A percentile compares a stretch with the other conserved stretches of the same genome.
Conservation (phyloP, 371 early-diverging fungal species). For the Batkoa obscura region DNA sequence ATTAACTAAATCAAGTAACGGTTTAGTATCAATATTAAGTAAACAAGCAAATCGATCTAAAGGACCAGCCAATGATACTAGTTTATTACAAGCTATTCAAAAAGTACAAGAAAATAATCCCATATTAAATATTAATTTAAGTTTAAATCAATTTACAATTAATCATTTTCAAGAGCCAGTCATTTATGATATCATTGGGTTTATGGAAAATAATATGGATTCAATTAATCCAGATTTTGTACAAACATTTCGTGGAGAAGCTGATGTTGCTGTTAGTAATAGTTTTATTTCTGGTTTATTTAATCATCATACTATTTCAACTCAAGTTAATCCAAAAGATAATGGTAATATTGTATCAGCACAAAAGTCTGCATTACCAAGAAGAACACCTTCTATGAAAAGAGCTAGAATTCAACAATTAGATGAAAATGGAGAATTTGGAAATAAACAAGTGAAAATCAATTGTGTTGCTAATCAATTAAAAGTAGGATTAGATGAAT, state of each 20-base stretch:
- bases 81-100: conserved; percentile 19
- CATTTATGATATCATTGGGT: conserved; percentile 41
- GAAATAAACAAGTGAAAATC: conserved; percentile 16
- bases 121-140: not conserved
- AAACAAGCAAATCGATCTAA: conserved; percentile 14
- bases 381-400: conserved; percentile 47
- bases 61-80: conserved; percentile 15
- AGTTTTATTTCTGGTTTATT: conserved; percentile 67
- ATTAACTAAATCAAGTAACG: conserved; percentile 25
- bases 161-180: conserved; percentile 55
- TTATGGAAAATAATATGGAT: conserved; percentile 52
- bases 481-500: conserved; percentile 49
- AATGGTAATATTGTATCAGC: conserved; percentile 49
- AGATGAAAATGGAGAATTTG: conserved; percentile 5
- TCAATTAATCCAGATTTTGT: conserved; percentile 64
- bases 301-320: conserved; percentile 53
- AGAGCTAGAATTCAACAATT: conserved; percentile 18
- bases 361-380: conserved; percentile 44
- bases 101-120: conserved; percentile 15
- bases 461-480: conserved; percentile 43
- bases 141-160: conserved; percentile 29
- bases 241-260: conserved; percentile 42
- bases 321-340: conserved; percentile 64
- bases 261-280: conserved; percentile 32
- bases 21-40: conserved; percentile 46